Conservation (phyloP, 176 grass and related monocot genomes). For the Neostapfia colusana region DNA sequence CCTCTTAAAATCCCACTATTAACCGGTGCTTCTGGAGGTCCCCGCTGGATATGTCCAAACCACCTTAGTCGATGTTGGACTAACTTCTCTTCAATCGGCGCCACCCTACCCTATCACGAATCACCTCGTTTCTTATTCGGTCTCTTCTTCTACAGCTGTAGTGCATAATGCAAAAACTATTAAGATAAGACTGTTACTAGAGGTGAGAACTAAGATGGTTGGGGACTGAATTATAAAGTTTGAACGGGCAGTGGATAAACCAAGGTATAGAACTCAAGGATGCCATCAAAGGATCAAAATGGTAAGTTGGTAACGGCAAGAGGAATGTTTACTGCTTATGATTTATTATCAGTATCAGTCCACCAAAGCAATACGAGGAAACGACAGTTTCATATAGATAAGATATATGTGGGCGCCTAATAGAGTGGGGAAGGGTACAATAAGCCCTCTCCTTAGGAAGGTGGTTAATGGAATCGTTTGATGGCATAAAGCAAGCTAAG, state of each 20-base stretch:
- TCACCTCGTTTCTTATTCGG: too few species aligned
- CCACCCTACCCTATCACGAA: too few species aligned
- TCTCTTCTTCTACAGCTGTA: neutral
- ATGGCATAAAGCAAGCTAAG: neutral
- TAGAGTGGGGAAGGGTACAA: neutral
- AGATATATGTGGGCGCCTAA: neutral
- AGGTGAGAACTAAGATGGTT: neutral
- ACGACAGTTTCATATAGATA: neutral
- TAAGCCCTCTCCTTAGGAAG: neutral
- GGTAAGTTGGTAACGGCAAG: neutral
- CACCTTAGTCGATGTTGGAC: too few species aligned
- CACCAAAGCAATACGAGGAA: neutral
- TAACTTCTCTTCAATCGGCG: too few species aligned
- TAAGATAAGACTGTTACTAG: neutral
- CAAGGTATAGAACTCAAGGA: neutral
- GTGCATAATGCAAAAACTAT: slow-evolving; percentile 7
- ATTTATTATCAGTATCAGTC: neutral
- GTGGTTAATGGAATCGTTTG: neutral
- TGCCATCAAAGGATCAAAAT: neutral
- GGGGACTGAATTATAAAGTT: neutral
- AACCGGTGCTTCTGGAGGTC: too few species aligned
- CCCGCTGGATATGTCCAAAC: too few species aligned
- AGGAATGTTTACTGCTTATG: neutral
- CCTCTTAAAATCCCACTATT: too few species aligned
- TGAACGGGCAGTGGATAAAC: neutral